phyloP scores from a whole-genome alignment of 352 stramenopile species.

The Globisporangium nagaii region DNA sequence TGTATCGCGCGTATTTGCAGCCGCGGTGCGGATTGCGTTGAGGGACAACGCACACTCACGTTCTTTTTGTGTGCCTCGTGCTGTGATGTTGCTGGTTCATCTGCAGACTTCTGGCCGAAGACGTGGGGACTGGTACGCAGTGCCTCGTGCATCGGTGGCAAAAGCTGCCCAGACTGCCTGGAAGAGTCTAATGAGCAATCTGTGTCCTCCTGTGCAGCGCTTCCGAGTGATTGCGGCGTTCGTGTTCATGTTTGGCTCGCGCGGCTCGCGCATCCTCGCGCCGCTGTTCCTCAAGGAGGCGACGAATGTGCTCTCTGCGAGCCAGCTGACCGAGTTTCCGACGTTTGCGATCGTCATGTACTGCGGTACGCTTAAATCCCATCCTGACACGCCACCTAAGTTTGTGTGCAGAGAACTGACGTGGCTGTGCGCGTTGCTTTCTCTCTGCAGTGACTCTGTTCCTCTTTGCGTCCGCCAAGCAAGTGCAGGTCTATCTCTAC shows the following conservation, averaged over 20 bases:
- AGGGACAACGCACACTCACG: no score
- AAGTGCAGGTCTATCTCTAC: constrained; percentile 91
- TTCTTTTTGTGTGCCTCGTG: neutral
- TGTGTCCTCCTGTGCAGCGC: constrained; percentile 20
- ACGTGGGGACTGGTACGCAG: constrained; percentile 48
- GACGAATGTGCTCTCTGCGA: constrained; percentile 47
- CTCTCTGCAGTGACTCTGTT: constrained; percentile 39
- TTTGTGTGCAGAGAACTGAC: no score
- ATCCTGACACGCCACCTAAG: no score
- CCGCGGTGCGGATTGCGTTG: no score
- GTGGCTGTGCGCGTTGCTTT: neutral
- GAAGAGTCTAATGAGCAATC: no score
- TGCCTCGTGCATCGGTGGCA: no score
- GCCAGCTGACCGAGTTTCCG: constrained; percentile 31
- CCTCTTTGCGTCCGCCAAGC: constrained; percentile 85
- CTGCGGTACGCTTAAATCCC: constrained; percentile 37
- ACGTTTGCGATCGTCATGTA: constrained; percentile 48
- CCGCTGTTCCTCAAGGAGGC: constrained; percentile 71
- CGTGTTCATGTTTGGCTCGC: constrained; percentile 62
- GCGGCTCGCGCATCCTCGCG: constrained; percentile 57
- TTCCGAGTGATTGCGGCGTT: constrained; percentile 60
- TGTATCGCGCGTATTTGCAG: no score
- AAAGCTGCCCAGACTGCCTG: no score
- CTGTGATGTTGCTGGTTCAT: neutral
- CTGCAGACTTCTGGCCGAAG: constrained; percentile 79